Evolutionary conservation across 2,329 filamentous ascomycete genomes (phyloP).

Genomic region (Teratosphaeria destructans): DNA sequence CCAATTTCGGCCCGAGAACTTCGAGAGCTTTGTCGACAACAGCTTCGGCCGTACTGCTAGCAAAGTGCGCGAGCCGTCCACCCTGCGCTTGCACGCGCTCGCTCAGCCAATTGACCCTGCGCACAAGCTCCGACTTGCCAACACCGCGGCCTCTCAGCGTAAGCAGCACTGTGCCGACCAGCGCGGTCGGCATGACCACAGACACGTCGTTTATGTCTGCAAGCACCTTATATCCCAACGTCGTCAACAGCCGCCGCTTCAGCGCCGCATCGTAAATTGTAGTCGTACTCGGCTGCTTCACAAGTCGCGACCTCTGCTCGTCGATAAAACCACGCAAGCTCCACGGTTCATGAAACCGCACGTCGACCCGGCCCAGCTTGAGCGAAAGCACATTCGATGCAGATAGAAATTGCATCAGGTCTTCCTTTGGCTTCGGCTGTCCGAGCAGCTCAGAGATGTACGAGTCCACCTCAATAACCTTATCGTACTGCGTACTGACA

Average conservation of each 20-base stretch:
- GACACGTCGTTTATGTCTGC: constrained; percentile 93
- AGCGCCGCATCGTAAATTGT: constrained; percentile 40
- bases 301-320: constrained; percentile 54
- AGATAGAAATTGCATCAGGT: constrained; percentile 78
- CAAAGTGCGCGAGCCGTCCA: constrained; percentile 88
- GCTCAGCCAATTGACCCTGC: constrained; percentile 83
- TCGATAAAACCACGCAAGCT: constrained; percentile 73
- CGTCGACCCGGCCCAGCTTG: constrained; percentile 82
- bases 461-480: constrained; percentile 94
- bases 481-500: constrained; percentile 96
- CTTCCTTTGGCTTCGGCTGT: constrained; percentile 91
- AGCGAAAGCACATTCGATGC: constrained; percentile 81
- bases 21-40: constrained; percentile 86
- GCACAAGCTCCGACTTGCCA: constrained; percentile 72
- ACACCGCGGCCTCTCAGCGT: constrained; percentile 87
- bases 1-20: constrained; percentile 79
- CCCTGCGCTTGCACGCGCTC: constrained; percentile 73
- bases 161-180: constrained; percentile 86
- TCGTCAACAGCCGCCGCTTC: constrained; percentile 61
- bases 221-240: constrained; percentile 82
- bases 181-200: constrained; percentile 93
- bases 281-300: constrained; percentile 14
- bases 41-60: constrained; percentile 62
- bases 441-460: constrained; percentile 92
- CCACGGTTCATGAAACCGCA: constrained; percentile 95